Conservation (phyloP, 805 yeast species). For the Candida easanensis region DNA sequence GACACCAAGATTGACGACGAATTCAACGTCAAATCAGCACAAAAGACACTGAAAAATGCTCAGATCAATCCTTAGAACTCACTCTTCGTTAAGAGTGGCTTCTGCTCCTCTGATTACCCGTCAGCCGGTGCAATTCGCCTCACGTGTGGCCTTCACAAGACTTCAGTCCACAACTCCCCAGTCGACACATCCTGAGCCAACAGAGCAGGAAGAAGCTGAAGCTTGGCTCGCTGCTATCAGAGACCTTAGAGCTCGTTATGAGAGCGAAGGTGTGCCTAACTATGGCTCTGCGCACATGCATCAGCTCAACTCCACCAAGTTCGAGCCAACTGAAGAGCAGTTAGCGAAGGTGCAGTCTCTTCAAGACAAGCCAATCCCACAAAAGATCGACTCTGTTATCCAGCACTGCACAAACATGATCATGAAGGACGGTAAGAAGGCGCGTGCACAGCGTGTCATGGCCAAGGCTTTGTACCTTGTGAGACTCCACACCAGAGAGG, state of each 20-base stretch:
- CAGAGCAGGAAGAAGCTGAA: conserved; percentile 30
- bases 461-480: conserved; percentile 78
- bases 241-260: conserved; percentile 31
- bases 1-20: not conserved
- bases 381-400: conserved; percentile 63
- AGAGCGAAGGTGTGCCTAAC: conserved; percentile 33
- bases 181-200: conserved; percentile 3
- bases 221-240: conserved; percentile 46
- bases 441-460: conserved; percentile 69
- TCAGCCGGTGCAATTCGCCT: not conserved
- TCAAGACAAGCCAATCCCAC: conserved; percentile 54
- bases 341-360: conserved; percentile 50
- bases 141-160: not conserved
- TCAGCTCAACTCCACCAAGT: conserved; percentile 29
- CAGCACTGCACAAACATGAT: conserved; percentile 79
- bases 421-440: conserved; percentile 90
- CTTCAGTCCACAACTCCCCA: conserved; percentile 3
- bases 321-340: conserved; percentile 67
- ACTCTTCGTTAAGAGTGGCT: not conserved
- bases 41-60: conserved; percentile 11
- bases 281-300: conserved; percentile 26
- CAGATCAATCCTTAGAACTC: conserved; percentile 13
- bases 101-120: not conserved
- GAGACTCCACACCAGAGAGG: conserved; percentile 65
- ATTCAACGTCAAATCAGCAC: not conserved